Conservation (phyloP, 768 basidiomycete species). For the Russula foetens region DNA sequence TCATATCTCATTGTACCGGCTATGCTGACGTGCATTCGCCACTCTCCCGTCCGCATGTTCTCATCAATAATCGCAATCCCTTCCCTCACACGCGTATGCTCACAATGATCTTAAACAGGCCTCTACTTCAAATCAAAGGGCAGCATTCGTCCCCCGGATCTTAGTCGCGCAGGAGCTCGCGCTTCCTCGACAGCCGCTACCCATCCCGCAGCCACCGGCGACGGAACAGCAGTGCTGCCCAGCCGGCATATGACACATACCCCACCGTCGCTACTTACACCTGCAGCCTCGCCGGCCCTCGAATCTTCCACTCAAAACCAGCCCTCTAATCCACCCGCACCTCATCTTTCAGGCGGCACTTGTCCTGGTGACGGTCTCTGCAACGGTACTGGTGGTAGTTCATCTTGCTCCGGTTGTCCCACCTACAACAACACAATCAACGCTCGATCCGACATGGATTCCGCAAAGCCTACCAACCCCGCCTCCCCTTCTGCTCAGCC, state of each 20-base stretch:
- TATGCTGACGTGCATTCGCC: constrained; percentile 12
- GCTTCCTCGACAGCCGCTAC: constrained; percentile 18
- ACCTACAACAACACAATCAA: constrained; percentile 83
- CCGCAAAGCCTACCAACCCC: constrained; percentile 16
- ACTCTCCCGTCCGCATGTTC: constrained; percentile 16
- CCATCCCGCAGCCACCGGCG: constrained; percentile 26
- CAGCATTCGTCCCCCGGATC: constrained; percentile 61
- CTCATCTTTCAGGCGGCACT: constrained; percentile 43
- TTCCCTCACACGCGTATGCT: constrained; percentile 10
- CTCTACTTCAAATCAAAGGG: constrained; percentile 81
- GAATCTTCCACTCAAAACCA: constrained; percentile 21
- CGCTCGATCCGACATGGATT: constrained; percentile 34
- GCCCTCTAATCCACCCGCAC: constrained; percentile 4
- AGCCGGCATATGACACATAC: constrained; percentile 24
- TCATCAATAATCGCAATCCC: constrained; percentile 2
- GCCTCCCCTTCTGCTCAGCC: constrained; percentile 24
- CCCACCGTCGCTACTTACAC: constrained; percentile 29
- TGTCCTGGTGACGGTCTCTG: constrained; percentile 98
- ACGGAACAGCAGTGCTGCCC: constrained; percentile 25
- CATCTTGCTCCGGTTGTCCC: constrained; percentile 91
- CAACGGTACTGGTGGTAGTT: constrained; percentile 93
- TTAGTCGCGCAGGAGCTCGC: constrained; percentile 29
- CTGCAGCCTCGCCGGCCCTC: constrained; percentile 29
- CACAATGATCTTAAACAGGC: constrained; percentile 36
- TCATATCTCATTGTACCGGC: constrained; percentile 19